phyloP scores from a whole-genome alignment of 129 eudicot species.

The Silybum marianum region DNA sequence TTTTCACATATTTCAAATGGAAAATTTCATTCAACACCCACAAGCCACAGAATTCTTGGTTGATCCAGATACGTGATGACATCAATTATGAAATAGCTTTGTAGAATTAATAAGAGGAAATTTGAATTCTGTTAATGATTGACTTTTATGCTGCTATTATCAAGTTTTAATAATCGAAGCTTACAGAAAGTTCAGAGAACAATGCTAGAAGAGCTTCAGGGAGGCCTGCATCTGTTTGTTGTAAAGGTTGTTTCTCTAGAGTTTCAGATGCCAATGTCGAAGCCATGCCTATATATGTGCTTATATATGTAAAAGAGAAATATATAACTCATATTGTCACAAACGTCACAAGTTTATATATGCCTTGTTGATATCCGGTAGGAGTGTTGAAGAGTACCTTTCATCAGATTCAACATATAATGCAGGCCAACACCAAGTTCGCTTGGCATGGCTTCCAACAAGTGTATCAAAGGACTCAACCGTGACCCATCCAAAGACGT shows the following conservation, averaged over 20 bases:
- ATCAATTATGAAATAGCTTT: not conserved
- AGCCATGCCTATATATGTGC: no score
- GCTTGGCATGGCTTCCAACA: constrained; percentile 49
- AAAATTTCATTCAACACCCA: not conserved
- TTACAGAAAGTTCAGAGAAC: constrained; percentile 65
- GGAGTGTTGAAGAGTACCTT: no score
- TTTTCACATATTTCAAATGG: not conserved
- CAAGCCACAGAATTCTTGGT: not conserved
- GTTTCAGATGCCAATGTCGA: constrained; percentile 34
- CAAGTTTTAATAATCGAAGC: constrained; percentile 23
- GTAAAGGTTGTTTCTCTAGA: constrained; percentile 34
- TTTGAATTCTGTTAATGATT: not conserved
- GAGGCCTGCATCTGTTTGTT: constrained; percentile 50
- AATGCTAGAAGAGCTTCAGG: constrained; percentile 42
- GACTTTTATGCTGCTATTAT: not conserved
- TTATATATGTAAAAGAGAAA: no score
- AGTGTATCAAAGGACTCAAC: constrained; percentile 44
- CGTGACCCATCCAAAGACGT: constrained; percentile 63
- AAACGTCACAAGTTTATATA: no score
- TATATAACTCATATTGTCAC: no score
- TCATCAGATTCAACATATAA: constrained; percentile 38
- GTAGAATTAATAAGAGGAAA: not conserved
- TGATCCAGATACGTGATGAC: not conserved
- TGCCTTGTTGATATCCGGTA: no score
- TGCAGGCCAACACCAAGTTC: constrained; percentile 46